These are phyloP conservation scores for Tetrapisispora arboricola DNA, from an alignment of 805 yeast species.

Conservation along the genomic window DNA sequence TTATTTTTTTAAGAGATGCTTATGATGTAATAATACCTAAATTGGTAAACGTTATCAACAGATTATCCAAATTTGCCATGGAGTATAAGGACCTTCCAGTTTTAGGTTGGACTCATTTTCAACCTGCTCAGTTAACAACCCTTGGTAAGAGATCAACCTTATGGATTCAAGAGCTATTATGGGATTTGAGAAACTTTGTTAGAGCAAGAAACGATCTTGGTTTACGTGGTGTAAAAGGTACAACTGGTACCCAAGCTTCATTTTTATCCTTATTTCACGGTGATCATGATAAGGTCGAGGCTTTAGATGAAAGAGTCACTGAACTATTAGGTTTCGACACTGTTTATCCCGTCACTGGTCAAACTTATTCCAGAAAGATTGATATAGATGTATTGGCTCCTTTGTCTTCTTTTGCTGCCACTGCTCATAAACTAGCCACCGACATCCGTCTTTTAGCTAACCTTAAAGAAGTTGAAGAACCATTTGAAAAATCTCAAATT, in stretches of 20 bases:
- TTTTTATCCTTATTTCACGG: conserved; percentile 93
- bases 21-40: conserved; percentile 89
- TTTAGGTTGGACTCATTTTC: conserved; percentile 98
- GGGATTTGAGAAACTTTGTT: conserved; percentile 93
- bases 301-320: conserved; percentile 81
- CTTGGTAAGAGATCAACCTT: conserved; percentile 96
- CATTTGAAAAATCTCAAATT: conserved; percentile 96
- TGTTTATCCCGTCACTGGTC: conserved; percentile 97
- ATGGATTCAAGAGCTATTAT: conserved; percentile 94
- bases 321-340: conserved; percentile 87
- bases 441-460: conserved; percentile 93
- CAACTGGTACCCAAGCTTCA: conserved; percentile 98
- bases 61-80: conserved; percentile 78
- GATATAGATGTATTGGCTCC: conserved; percentile 92
- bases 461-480: conserved; percentile 95
- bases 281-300: conserved; percentile 92
- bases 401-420: conserved; percentile 86
- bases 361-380: conserved; percentile 97
- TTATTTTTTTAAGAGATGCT: conserved; percentile 92
- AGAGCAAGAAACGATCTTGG: conserved; percentile 97
- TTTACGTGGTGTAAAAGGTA: conserved; percentile 96
- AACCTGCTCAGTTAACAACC: conserved; percentile 97
- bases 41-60: conserved; percentile 88
- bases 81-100: conserved; percentile 93
- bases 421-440: conserved; percentile 96